Conservation (phyloP, 768 basidiomycete genomes). For the Tylopilus vinaceipallidus region DNA sequence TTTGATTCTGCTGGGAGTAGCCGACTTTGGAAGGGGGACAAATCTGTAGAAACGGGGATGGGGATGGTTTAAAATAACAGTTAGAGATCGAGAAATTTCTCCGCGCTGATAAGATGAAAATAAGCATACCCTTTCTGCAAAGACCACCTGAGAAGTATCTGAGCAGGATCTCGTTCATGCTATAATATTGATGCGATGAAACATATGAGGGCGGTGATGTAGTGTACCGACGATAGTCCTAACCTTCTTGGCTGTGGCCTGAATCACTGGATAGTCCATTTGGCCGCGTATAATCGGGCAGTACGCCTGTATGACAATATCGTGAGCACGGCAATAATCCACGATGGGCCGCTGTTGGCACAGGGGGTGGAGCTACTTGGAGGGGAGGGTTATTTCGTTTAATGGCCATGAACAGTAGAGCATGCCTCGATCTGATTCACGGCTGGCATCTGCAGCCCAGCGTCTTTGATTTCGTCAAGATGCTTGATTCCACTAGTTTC, state of each 20-base stretch:
- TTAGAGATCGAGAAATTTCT: not conserved
- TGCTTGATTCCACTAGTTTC: slow-evolving; percentile 62
- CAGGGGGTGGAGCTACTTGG: slow-evolving; percentile 66
- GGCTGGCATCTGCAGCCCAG: slow-evolving; percentile 61
- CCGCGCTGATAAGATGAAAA: not conserved
- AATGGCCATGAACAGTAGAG: not conserved
- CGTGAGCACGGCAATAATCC: slow-evolving; percentile 61
- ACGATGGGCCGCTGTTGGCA: slow-evolving; percentile 83
- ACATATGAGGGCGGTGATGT: slow-evolving; percentile 5
- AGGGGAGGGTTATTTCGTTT: slow-evolving; percentile 6
- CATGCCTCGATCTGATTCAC: slow-evolving; percentile 83
- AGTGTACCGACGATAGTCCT: slow-evolving; percentile 8
- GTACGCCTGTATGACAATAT: slow-evolving; percentile 71
- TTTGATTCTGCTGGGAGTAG: slow-evolving; percentile 63
- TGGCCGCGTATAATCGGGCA: slow-evolving; percentile 67
- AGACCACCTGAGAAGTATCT: slow-evolving; percentile 88
- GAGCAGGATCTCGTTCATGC: slow-evolving; percentile 64
- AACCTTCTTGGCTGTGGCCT: slow-evolving; percentile 59
- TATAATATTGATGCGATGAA: slow-evolving; percentile 25
- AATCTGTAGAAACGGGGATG: slow-evolving; percentile 43
- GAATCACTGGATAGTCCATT: slow-evolving; percentile 53
- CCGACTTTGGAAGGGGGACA: slow-evolving; percentile 81
- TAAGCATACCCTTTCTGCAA: slow-evolving; percentile 70
- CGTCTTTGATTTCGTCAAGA: slow-evolving; percentile 66
- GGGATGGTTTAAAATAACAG: not conserved